Percentiles rank a stretch among this genome's conserved stretches.
Evolutionary conservation across 352 stramenopile species (phyloP).

Genomic region (Peronosclerospora sorghi): DNA sequence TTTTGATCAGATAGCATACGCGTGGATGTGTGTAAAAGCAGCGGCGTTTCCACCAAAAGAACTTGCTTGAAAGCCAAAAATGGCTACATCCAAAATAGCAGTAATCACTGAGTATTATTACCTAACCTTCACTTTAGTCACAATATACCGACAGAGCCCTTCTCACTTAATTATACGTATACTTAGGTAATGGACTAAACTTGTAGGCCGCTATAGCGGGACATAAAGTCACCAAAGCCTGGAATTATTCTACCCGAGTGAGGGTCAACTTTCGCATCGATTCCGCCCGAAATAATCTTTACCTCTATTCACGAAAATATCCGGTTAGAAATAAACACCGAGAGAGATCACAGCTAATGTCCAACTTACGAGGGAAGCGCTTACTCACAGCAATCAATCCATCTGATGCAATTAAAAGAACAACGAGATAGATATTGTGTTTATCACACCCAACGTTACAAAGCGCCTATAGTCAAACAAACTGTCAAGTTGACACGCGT

Average conservation of each 20-base stretch:
- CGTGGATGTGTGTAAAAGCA: too few relatives aligned
- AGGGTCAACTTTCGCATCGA: conserved; percentile 20
- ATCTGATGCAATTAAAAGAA: conserved; percentile 19
- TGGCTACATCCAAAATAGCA: too few relatives aligned
- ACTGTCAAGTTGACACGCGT: background rate
- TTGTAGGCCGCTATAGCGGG: conserved; percentile 23
- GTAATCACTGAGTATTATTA: too few relatives aligned
- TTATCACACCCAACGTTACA: conserved; percentile 19
- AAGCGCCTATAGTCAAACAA: conserved; percentile 12
- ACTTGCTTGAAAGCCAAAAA: too few relatives aligned
- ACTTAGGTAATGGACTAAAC: too few relatives aligned
- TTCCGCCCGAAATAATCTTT: conserved; percentile 25
- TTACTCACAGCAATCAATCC: conserved; percentile 20
- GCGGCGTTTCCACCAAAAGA: too few relatives aligned
- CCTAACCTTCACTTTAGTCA: too few relatives aligned
- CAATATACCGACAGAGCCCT: too few relatives aligned
- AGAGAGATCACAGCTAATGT: background rate
- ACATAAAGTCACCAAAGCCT: conserved; percentile 34
- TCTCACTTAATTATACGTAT: too few relatives aligned
- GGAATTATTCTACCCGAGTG: conserved; percentile 16
- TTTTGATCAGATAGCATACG: too few relatives aligned
- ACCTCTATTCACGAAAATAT: conserved; percentile 10
- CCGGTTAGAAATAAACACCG: too few relatives aligned
- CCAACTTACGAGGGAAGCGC: conserved; percentile 30
- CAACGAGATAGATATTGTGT: conserved; percentile 30